Evolutionary conservation across 2,329 filamentous ascomycete species (phyloP), one percentile per base, ranked within the genome.

Genomic region (Cladophialophora immunda): DNA sequence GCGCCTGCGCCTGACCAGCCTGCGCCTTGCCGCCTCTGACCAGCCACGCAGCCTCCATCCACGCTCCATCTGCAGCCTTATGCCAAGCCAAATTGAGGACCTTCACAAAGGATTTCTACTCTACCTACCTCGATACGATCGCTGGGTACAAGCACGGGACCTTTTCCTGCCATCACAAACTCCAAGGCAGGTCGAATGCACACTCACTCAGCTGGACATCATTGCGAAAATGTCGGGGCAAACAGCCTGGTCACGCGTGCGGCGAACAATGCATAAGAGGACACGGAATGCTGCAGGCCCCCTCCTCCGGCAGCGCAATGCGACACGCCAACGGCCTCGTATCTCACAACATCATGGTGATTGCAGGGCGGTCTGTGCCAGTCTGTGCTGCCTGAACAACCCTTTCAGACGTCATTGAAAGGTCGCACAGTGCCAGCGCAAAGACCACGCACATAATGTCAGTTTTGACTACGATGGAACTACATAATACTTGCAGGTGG

Each of bases 311-410:
- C 41, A 22, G 7, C 41, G 19, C 41, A 22, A 8, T 22, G n/a
- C 41, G 9, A 25, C 41, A 19, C 41, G 19, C 2, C 41, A 2
- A 47, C 8, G 13, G 19, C 41, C 45, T 25, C 7, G 19, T 25
- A 13, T 50, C 22, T 15, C 45, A 50, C 45, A 25, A 9, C 45
- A 50, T 50, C 45, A 15, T 50, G 45, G 27, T 50, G 45, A 50
- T 50, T 15, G 45, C 19, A 27, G 45, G 19, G 19, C 45, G 19
- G 19, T 50, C 11, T 25, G 45, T 25, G 45, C 19, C 9, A 25
- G 45, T 25, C 45, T 50, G 45, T 50, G 45, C 27, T 27, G 9
- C 45, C 45, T 25, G 45, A 50, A 50, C 45, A 50, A 50, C 45
- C 45, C 45, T 50, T 50, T 50, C 15, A 9, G 22, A 50, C 45